These are phyloP conservation scores for Nicotiana benthamiana DNA, from an alignment of 257 asterid genomes.

Conservation along the genomic window DNA sequence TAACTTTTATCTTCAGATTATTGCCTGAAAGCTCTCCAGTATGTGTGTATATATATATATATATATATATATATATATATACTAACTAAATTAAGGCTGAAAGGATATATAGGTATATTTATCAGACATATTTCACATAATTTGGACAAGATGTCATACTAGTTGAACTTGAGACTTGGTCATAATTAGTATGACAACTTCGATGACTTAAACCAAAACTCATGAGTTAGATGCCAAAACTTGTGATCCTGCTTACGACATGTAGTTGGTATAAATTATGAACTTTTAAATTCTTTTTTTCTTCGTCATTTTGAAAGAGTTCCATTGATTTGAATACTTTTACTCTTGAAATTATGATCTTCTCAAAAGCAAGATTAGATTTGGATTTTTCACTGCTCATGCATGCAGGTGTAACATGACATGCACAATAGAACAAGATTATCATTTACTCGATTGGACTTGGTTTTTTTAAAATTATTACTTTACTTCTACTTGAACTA, in stretches of 20 bases:
- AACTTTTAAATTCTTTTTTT: neutral
- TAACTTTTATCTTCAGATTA: neutral
- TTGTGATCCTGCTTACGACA: neutral
- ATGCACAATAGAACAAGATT: neutral
- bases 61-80: too few species aligned
- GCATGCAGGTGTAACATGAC: neutral
- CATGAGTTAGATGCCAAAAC: neutral
- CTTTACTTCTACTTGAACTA: slow-evolving; percentile 1
- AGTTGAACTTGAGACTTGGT: neutral
- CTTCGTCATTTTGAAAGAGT: neutral
- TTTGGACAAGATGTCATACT: neutral
- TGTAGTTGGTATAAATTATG: neutral
- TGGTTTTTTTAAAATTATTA: neutral
- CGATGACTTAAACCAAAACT: neutral
- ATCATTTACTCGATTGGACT: neutral
- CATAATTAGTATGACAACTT: neutral
- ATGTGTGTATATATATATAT: too few species aligned
- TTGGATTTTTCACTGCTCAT: neutral
- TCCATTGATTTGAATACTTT: neutral
- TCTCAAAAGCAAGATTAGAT: neutral
- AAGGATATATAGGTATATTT: too few species aligned
- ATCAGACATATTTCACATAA: neutral
- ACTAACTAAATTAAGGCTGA: too few species aligned
- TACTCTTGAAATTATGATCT: neutral
- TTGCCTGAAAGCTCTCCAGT: too few species aligned